Conservation (phyloP, 1,139 yeast genomes). For the Yamadazyma spencermartinsiae region DNA sequence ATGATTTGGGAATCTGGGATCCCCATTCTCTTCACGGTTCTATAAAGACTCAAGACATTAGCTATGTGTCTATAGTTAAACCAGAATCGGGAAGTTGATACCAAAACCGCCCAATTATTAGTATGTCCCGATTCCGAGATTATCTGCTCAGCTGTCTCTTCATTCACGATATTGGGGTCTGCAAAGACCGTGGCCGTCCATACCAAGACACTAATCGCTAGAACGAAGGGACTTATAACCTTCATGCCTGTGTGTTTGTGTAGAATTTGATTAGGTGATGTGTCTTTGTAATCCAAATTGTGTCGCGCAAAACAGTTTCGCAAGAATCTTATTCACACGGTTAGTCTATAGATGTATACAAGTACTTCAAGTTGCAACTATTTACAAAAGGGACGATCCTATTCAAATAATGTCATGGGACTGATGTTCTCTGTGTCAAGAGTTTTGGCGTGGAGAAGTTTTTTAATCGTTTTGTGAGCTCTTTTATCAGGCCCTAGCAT, state of each 20-base stretch:
- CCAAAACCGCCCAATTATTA: conserved; percentile 93
- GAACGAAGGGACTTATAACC: not conserved
- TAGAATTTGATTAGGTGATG: not conserved
- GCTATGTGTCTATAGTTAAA: conserved; percentile 98
- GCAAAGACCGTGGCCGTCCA: conserved; percentile 1
- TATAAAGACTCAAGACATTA: conserved; percentile 86
- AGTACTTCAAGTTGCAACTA: not conserved
- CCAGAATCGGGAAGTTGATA: conserved; percentile 96
- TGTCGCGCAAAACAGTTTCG: too few relatives aligned
- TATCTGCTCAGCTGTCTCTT: conserved; percentile 24
- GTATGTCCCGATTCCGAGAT: conserved; percentile 56
- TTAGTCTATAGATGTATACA: too few relatives aligned
- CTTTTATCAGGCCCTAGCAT: conserved; percentile 27
- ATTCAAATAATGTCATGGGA: conserved; percentile 2
- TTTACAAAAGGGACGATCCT: not conserved
- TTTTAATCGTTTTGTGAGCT: conserved; percentile 7
- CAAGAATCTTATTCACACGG: not conserved
- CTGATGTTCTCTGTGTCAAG: conserved; percentile 4
- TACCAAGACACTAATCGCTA: not conserved
- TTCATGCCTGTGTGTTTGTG: conserved; percentile 3
- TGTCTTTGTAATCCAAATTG: too few relatives aligned
- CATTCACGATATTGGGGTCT: conserved; percentile 9
- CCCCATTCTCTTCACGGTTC: conserved; percentile 93
- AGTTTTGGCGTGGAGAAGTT: not conserved
- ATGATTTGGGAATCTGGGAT: conserved; percentile 98